Evolutionary conservation across 768 basidiomycete genomes (phyloP).

Genomic region (Tricholoma matsutake): DNA sequence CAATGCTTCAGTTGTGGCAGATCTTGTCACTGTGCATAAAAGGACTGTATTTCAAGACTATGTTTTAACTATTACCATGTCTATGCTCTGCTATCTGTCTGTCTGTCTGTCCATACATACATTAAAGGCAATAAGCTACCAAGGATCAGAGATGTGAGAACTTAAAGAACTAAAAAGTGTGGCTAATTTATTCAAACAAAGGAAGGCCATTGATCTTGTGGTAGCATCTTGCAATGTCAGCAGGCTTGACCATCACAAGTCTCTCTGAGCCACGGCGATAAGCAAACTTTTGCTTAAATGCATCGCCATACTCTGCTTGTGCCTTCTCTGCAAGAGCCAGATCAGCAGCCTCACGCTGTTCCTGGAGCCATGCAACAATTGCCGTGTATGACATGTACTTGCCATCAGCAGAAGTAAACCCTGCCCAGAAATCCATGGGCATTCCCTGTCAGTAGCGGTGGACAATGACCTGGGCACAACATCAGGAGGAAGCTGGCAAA

Average conservation of each 20-base stretch:
- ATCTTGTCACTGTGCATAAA: conserved; percentile 27
- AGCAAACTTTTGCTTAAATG: background rate
- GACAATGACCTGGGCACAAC: background rate
- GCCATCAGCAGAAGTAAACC: background rate
- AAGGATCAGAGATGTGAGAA: no score
- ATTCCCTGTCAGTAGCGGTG: background rate
- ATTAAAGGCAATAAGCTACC: no score
- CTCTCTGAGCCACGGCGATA: background rate
- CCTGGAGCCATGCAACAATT: background rate
- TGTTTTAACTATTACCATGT: no score
- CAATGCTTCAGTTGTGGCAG: conserved; percentile 28
- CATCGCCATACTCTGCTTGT: background rate
- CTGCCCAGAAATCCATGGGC: background rate
- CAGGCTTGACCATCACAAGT: background rate
- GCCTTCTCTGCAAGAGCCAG: background rate
- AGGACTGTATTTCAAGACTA: no score
- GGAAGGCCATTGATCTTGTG: background rate
- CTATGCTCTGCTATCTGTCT: no score
- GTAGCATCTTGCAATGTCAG: background rate
- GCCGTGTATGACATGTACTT: background rate
- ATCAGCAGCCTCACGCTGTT: conserved; percentile 1
- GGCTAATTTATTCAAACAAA: background rate
- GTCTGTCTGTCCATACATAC: no score
- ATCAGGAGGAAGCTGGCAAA: no score
- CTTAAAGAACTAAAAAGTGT: no score